Conservation (phyloP, 163 green algal genomes). For the Scenedesmus sp. region DNA sequence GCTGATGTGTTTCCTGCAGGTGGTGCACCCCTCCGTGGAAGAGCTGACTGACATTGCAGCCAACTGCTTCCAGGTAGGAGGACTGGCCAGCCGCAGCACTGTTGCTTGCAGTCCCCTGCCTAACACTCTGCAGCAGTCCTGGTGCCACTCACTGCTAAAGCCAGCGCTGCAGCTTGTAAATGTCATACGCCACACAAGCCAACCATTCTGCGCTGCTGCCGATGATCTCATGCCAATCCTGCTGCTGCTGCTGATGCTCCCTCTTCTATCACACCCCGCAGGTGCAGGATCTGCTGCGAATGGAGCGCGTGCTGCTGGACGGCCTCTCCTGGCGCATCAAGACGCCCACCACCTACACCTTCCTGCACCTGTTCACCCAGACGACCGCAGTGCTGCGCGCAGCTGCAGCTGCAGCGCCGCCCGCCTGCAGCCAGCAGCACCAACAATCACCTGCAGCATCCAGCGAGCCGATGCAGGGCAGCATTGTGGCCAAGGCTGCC, state of each 20-base stretch:
- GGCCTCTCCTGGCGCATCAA: constrained; percentile 55
- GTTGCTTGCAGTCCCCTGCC: no score
- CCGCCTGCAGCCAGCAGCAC: neutral
- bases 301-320: constrained; percentile 67
- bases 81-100: neutral
- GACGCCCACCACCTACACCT: constrained; percentile 56
- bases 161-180: neutral
- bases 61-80: constrained; percentile 72
- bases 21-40: constrained; percentile 70
- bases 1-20: constrained; percentile 54
- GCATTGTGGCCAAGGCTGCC: constrained; percentile 33
- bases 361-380: constrained; percentile 60
- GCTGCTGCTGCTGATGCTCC: neutral
- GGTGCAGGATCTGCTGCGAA: constrained; percentile 56
- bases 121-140: neutral
- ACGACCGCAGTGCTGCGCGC: constrained; percentile 27
- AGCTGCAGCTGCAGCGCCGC: neutral
- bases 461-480: constrained; percentile 16
- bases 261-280: constrained; percentile 9
- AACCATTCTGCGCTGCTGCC: neutral
- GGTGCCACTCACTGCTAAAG: neutral
- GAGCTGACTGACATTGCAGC: constrained; percentile 79
- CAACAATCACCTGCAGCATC: neutral
- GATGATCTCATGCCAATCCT: neutral
- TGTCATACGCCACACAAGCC: neutral